Evolutionary conservation across 768 basidiomycete genomes (phyloP), one percentile per base, ranked within the genome.

Genomic region (Tylopilus cervinicoccineus): DNA sequence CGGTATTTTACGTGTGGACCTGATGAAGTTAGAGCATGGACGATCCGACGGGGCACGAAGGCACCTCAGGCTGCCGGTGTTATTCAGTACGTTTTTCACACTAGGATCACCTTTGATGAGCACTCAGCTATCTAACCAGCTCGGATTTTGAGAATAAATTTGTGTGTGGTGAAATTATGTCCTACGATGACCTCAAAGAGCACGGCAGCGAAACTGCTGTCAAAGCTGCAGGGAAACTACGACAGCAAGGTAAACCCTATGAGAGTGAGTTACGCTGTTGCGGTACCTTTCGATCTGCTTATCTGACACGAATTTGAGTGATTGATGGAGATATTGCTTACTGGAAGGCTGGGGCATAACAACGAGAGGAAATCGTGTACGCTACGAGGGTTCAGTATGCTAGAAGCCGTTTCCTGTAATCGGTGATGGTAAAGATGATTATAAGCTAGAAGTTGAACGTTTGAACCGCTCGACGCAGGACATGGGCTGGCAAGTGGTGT

Each of bases 71-170:
- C 96, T 8, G 96, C 96, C 32, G 96, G 96, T 68, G 93, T 98
- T 55, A 98, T 98, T 63, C 95, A 98, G 87, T 92, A 63, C 43
- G 87, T 75, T 12, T 17, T 38, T 20, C 16, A n/a, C 8, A 22
- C 6, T n/a, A 11, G 22, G 6, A 13, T 32, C 22, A 14, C 10
- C 31, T 40, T 27, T 16, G 5, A 17, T 37, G 20, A 20, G 5
- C 24, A 12, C 49, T 53, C 17, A 46, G 33, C 33, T 17, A 19
- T 34, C 8, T 17, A 33, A 43, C 29, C 51, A 91, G 88, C 76
- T 86, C 91, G 43, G 94, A 97, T 70, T 97, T 98, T 64, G 93
- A 97, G 74, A 90, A 95, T 70, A 94, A 96, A 71, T 96, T 96
- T 58, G 88, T 97, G 20, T 96, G 93, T 54, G 93, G 93, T 68